Conservation (phyloP, 73 alveolate species). For the Durusdinium trenchii region DNA sequence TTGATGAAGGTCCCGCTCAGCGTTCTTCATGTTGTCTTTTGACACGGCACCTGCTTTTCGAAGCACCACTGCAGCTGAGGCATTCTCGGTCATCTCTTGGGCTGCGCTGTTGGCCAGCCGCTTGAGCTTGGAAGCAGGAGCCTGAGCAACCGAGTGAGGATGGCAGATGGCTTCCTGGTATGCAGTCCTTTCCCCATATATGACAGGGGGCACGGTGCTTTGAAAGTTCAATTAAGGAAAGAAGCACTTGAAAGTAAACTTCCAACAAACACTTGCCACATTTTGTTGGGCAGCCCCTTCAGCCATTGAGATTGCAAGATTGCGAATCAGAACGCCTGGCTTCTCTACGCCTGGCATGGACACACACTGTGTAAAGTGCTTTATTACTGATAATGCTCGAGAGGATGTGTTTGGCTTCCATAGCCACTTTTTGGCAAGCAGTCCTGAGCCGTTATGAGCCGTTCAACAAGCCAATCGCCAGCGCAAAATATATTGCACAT, state of each 20-base stretch:
- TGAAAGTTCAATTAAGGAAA: background rate
- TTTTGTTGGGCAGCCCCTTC: background rate
- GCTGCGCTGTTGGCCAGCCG: background rate
- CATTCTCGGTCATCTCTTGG: background rate
- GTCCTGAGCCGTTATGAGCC: too few relatives aligned
- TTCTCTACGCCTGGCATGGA: background rate
- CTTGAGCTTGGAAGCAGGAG: background rate
- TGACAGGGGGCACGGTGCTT: too few relatives aligned
- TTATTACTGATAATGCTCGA: too few relatives aligned
- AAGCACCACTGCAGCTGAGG: background rate
- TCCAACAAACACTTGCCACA: background rate
- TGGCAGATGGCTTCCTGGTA: too few relatives aligned
- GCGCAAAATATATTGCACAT: too few relatives aligned
- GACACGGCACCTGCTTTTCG: background rate
- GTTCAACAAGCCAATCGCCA: too few relatives aligned
- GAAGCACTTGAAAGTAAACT: background rate
- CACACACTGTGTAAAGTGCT: too few relatives aligned
- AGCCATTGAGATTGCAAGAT: background rate
- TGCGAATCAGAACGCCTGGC: background rate
- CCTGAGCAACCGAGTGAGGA: constrained; percentile 24
- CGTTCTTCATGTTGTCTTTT: background rate
- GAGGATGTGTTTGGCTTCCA: too few relatives aligned
- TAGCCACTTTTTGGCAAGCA: too few relatives aligned
- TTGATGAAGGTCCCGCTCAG: constrained; percentile 6
- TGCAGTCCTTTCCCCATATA: too few relatives aligned